Evolutionary conservation across 2,329 filamentous ascomycete genomes (phyloP).

Genomic region (Penicillium freii): DNA sequence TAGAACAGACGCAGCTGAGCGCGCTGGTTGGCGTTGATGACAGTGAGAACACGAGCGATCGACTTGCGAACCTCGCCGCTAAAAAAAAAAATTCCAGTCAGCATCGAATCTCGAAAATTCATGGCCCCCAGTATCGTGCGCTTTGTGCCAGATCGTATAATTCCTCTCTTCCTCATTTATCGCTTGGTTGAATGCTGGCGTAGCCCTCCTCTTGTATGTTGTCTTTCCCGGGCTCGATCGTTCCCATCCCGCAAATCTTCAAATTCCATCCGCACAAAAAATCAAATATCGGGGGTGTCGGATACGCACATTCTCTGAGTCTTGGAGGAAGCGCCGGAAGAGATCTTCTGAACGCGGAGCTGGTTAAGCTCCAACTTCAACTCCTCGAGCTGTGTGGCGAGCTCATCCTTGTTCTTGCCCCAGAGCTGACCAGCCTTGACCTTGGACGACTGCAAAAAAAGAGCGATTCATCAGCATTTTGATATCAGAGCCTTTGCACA

Average conservation of each 20-base stretch:
- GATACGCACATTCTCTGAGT: conserved; percentile 89
- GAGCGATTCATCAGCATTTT: conserved; percentile 25
- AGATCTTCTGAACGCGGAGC: conserved; percentile 97
- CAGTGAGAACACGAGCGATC: conserved; percentile 95
- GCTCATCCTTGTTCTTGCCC: conserved; percentile 99
- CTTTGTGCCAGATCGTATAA: background rate
- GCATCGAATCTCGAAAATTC: conserved; percentile 15
- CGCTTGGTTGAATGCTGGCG: background rate
- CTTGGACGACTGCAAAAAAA: conserved; percentile 58
- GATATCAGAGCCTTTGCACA: conserved; percentile 12
- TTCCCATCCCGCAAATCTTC: conserved; percentile 14
- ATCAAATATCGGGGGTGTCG: conserved; percentile 18
- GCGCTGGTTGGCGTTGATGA: conserved; percentile 99
- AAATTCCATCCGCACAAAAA: conserved; percentile 15
- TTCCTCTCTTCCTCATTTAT: conserved; percentile 1
- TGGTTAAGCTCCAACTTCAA: conserved; percentile 95
- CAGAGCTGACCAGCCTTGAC: conserved; percentile 97
- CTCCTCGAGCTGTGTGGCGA: conserved; percentile 91
- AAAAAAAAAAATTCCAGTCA: conserved; percentile 32
- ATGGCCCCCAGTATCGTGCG: background rate
- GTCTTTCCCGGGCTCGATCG: conserved; percentile 4
- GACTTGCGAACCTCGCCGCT: conserved; percentile 99
- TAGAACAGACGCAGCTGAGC: conserved; percentile 98
- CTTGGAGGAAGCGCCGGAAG: conserved; percentile 87
- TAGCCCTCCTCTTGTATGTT: background rate